Conservation (phyloP, 805 yeast species). For the Wickerhamiella nectarea region DNA sequence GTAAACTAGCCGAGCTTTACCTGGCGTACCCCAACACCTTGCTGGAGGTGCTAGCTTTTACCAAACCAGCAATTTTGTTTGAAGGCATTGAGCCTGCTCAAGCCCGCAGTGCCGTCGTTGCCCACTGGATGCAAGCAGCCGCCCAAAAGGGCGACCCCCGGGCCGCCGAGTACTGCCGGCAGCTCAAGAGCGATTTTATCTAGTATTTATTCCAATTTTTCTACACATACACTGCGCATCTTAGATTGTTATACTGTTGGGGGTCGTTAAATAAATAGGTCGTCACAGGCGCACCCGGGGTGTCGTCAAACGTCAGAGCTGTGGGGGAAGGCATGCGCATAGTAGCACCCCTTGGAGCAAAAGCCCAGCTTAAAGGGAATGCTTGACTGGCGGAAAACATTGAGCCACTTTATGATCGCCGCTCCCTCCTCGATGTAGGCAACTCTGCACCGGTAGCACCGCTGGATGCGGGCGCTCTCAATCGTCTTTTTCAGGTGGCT, state of each 20-base stretch:
- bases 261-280: no score
- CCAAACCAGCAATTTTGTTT: slow-evolving; percentile 15
- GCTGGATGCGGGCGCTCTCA: neutral
- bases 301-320: neutral
- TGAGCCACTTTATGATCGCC: slow-evolving; percentile 1
- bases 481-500: neutral
- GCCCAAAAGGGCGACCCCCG: slow-evolving; percentile 12
- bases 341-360: slow-evolving; percentile 1
- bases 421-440: slow-evolving; percentile 1
- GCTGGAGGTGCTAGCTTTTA: slow-evolving; percentile 18
- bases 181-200: slow-evolving; percentile 8
- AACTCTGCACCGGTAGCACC: neutral
- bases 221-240: no score
- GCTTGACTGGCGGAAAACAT: neutral
- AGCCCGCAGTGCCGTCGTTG: slow-evolving; percentile 16
- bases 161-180: slow-evolving; percentile 9
- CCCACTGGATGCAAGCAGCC: slow-evolving; percentile 19
- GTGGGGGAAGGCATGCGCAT: slow-evolving; percentile 1
- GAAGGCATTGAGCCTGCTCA: slow-evolving; percentile 15
- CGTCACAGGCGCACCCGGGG: no score
- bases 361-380: slow-evolving; percentile 5
- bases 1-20: slow-evolving; percentile 19
- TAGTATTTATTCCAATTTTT: neutral
- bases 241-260: no score
- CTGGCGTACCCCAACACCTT: slow-evolving; percentile 14